These are phyloP conservation scores for Salix exigua DNA, from an alignment of 345 rosid genomes.

Conservation along the genomic window DNA sequence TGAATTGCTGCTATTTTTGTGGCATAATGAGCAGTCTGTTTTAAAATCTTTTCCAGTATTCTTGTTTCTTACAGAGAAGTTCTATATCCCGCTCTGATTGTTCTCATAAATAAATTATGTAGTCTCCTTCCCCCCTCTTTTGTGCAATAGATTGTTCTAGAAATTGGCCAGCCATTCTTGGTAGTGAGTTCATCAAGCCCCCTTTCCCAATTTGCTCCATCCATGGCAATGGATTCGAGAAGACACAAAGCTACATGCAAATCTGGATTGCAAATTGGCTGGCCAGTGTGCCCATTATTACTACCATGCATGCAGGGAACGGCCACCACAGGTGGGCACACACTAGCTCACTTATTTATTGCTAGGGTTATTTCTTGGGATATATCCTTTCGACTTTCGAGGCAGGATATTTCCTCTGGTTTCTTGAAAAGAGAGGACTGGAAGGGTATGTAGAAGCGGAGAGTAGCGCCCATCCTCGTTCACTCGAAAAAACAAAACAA, in stretches of 20 bases:
- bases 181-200: not conserved
- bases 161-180: not conserved
- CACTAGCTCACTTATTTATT: too few species aligned
- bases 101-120: too few species aligned
- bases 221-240: not conserved
- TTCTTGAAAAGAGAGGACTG: too few species aligned
- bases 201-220: not conserved
- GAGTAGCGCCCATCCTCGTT: not conserved
- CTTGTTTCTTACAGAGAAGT: too few species aligned
- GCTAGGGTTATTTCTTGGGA: not conserved
- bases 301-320: not conserved
- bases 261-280: conserved; percentile 11
- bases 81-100: too few species aligned
- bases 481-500: not conserved
- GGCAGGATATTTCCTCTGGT: not conserved
- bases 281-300: not conserved
- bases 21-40: too few species aligned
- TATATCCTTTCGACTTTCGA: not conserved
- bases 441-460: too few species aligned
- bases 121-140: too few species aligned
- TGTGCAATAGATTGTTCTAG: not conserved
- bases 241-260: conserved; percentile 3
- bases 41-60: too few species aligned
- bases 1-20: too few species aligned
- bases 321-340: not conserved